A percentile compares a stretch with the other conserved stretches of the same genome.
Conservation (phyloP, 208 protist species). For the Acanthamoeba royreba region DNA sequence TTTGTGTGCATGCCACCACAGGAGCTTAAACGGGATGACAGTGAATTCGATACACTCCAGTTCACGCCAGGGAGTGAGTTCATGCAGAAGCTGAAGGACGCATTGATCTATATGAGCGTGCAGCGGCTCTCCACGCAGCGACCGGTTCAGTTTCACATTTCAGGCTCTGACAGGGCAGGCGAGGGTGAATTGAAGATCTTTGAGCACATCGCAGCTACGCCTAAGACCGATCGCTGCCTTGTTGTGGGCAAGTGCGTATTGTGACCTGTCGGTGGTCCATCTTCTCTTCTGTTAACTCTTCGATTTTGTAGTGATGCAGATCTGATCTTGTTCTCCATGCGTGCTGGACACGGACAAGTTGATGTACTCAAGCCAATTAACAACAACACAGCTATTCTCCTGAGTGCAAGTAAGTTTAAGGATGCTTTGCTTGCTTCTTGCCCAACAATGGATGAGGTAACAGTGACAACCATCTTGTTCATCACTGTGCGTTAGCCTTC, state of each 20-base stretch:
- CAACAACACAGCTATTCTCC: not conserved
- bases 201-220: not conserved
- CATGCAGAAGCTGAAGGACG: slow-evolving; percentile 45
- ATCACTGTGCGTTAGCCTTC: not conserved
- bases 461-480: not conserved
- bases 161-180: slow-evolving; percentile 1
- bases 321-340: slow-evolving; percentile 20
- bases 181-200: slow-evolving; percentile 45
- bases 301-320: slow-evolving; percentile 38
- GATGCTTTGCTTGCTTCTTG: not conserved
- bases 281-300: not conserved
- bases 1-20: not conserved
- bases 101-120: not conserved
- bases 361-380: not conserved
- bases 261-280: not conserved
- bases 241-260: slow-evolving; percentile 19
- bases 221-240: not conserved
- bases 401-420: not conserved
- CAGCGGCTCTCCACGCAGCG: not conserved
- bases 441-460: not conserved
- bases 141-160: not conserved
- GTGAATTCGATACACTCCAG: not conserved
- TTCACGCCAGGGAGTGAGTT: slow-evolving; percentile 34
- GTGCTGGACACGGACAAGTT: not conserved
- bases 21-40: not conserved